Percentiles rank a stretch among this genome's conserved stretches.
phyloP scores from a whole-genome alignment of 2,329 filamentous ascomycete genomes.

The Polytolypa hystricis region DNA sequence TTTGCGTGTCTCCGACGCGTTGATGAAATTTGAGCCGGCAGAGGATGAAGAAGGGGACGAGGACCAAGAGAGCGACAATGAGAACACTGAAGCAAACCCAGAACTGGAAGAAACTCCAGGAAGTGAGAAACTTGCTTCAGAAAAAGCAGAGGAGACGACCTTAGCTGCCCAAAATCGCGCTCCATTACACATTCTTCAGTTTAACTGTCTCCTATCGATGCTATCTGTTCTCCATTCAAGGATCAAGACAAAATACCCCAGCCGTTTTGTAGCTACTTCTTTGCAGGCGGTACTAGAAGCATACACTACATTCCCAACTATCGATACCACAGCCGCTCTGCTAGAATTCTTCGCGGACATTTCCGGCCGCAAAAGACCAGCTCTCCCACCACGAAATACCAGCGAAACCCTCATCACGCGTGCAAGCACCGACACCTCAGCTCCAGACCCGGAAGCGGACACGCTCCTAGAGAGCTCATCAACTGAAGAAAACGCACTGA shows the following conservation, averaged over 20 bases:
- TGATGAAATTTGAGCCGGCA: conserved; percentile 45
- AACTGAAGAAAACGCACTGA: conserved; percentile 40
- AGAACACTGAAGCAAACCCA: conserved; percentile 7
- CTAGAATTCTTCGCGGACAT: conserved; percentile 48
- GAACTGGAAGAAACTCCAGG: conserved; percentile 7
- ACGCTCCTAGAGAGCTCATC: conserved; percentile 30
- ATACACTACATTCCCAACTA: conserved; percentile 45
- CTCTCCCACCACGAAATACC: conserved; percentile 46
- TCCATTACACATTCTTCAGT: conserved; percentile 26
- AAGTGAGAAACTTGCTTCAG: conserved; percentile 16
- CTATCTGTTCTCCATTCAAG: conserved; percentile 48
- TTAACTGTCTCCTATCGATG: conserved; percentile 37
- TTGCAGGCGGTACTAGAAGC: conserved; percentile 50
- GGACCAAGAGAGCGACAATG: conserved; percentile 22
- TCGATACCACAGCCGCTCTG: conserved; percentile 46
- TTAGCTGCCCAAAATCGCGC: conserved; percentile 4
- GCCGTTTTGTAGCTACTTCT: conserved; percentile 53
- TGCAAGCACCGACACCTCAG: conserved; percentile 22
- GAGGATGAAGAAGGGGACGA: conserved; percentile 24
- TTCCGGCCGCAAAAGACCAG: conserved; percentile 46
- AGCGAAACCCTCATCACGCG: conserved; percentile 36
- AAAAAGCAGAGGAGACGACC: conserved; percentile 7
- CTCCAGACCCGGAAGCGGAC: conserved; percentile 50
- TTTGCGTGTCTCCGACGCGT: conserved; percentile 50
- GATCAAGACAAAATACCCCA: conserved; percentile 54